Evolutionary conservation across 208 protist genomes (phyloP).

Genomic region (Trypanosomatidae sp.): DNA sequence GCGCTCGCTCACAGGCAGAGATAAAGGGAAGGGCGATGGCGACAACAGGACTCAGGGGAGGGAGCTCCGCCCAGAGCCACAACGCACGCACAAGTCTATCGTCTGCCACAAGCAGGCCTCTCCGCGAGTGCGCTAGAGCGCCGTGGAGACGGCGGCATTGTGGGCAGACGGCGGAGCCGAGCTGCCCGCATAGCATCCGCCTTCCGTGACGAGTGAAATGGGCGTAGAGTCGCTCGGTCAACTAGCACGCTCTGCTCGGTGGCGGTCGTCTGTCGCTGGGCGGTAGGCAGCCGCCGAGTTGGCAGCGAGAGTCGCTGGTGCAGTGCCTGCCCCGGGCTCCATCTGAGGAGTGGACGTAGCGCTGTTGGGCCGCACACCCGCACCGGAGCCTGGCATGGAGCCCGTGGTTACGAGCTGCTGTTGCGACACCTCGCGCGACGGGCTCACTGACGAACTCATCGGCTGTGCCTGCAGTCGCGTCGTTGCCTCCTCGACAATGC

Average conservation of each 20-base stretch:
- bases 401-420: not conserved
- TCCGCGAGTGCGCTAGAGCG: not conserved
- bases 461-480: conserved; percentile 38
- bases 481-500: conserved; percentile 48
- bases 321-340: not conserved
- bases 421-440: conserved; percentile 24
- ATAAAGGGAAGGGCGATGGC: not conserved
- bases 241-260: not conserved
- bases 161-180: not conserved
- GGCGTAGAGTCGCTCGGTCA: conserved; percentile 1
- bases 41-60: no score
- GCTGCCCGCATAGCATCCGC: conserved; percentile 1
- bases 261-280: not conserved
- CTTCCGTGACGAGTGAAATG: not conserved
- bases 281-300: not conserved
- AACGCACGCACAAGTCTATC: not conserved
- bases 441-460: conserved; percentile 30
- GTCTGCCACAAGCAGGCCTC: not conserved
- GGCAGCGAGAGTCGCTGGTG: not conserved
- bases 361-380: not conserved
- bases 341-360: not conserved
- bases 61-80: not conserved
- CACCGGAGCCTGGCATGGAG: not conserved
- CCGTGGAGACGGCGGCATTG: not conserved
- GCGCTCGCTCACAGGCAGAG: not conserved